A percentile compares a stretch with the other conserved stretches of the same genome.
phyloP scores from a whole-genome alignment of 2,329 filamentous ascomycete genomes.

The Cordyceps pruinosa region DNA sequence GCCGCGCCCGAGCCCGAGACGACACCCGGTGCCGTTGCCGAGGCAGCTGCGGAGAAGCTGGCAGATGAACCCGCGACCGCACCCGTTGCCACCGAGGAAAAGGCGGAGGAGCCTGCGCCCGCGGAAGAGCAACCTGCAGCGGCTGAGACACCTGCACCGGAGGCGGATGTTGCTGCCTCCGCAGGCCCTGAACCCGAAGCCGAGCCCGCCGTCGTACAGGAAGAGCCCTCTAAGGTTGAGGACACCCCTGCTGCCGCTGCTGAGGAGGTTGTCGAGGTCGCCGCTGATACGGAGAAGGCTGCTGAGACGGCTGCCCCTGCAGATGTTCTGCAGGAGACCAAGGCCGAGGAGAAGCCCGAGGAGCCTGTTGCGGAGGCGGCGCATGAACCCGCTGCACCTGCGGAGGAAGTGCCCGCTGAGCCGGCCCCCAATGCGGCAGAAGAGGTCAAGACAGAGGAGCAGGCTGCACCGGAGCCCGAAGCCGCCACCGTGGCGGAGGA shows the following conservation, averaged over 20 bases:
- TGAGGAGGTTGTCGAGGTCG: neutral
- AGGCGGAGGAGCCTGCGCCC: neutral
- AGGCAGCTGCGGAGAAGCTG: neutral
- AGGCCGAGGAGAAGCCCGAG: neutral
- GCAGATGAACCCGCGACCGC: too few species aligned
- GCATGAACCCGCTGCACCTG: neutral
- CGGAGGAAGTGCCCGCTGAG: neutral
- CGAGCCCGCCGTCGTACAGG: neutral
- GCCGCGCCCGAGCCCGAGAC: neutral
- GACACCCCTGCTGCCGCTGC: neutral
- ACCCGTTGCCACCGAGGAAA: neutral
- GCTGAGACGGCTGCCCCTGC: neutral
- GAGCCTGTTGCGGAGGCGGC: neutral
- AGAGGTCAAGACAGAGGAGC: constrained; percentile 4
- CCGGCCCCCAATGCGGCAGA: too few species aligned
- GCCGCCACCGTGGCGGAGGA: neutral
- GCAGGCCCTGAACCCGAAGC: too few species aligned
- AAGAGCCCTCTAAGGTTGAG: constrained; percentile 1
- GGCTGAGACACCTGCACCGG: neutral
- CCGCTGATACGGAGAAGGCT: neutral
- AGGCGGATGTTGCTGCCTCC: constrained; percentile 7
- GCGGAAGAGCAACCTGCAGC: neutral
- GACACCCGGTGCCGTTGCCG: constrained; percentile 10
- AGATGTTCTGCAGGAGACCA: neutral
- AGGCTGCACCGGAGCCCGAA: neutral